Base-by-base conservation (phyloP, 768 basidiomycete species). In the Boletus vinaceobasis region DNA sequence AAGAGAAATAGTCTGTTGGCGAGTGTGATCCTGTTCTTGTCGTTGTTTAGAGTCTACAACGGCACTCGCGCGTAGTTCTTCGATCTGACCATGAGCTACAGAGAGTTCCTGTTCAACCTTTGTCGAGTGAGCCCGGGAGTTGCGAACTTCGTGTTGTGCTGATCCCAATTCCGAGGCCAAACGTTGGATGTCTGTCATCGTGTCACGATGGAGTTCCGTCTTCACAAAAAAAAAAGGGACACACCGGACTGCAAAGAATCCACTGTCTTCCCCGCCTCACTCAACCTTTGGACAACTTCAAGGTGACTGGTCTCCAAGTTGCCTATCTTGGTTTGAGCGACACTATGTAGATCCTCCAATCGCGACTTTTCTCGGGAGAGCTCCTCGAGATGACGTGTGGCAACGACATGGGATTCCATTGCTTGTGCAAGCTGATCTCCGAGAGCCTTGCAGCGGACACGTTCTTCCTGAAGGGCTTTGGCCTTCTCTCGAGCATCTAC, bases 1-100 rank as follows among this genome's bases (percentile, higher is more conserved):
- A n/a, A 88, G 67, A 43, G 86, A 77, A 53, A 94, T 89, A 0
- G 87, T 88, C 61, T 85, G 85, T 56, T 83, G 84, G 60, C 87
- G 86, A 61, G 79, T 85, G 60, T 80, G 76, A 43, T 77, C 68
- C 37, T 69, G 68, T 13, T 69, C 65, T 17, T 68, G 67, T 50
- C 67, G 64, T 33, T 50, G 64, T 40, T 45, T 47, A 7, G 60
- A 59, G 36, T 57, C 50, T 3, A 21, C 52, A 2, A 49, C 5
- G 35, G 62, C 64, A 36, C 44, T 60, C 17, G 56, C 40, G 5
- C 59, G 57, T 32, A 66, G 29, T 27, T 55, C 55, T 9, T 60
- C 64, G 26, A 62, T 70, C 45, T 57, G 65, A 29, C 27, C 19
- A 23, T 46, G 63, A 31, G 67, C 60, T 13, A 23, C 44, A n/a